Percentiles rank a stretch among this genome's conserved stretches.
Conservation (phyloP, 2,329 filamentous ascomycete genomes). For the Fusarium sp. region DNA sequence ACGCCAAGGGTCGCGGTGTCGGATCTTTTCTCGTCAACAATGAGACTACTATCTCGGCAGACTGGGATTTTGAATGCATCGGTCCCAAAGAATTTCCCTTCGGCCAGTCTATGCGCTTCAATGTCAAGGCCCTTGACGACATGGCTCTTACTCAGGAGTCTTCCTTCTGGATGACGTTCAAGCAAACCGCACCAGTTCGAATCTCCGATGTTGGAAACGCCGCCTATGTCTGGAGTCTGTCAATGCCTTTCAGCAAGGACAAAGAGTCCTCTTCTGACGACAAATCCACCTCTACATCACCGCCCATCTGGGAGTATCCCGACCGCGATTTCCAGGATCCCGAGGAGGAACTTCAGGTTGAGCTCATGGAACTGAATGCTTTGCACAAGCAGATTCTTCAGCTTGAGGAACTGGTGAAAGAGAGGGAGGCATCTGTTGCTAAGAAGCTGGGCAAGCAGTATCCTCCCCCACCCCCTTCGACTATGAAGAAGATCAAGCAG, state of each 20-base stretch:
- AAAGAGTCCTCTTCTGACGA: not conserved
- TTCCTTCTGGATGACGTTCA: conserved; percentile 59
- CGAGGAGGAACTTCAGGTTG: conserved; percentile 52
- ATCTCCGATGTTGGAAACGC: conserved; percentile 58
- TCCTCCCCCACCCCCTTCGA: conserved; percentile 41
- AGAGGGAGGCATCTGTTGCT: conserved; percentile 56
- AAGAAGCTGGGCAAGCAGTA: conserved; percentile 49
- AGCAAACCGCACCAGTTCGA: conserved; percentile 57
- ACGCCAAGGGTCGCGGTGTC: conserved; percentile 54
- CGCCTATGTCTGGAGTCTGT: conserved; percentile 44
- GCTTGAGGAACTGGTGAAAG: conserved; percentile 56
- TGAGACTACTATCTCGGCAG: conserved; percentile 55
- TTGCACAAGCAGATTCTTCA: conserved; percentile 56
- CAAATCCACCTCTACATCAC: conserved; percentile 6
- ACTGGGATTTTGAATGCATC: conserved; percentile 61
- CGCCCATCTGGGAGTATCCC: conserved; percentile 24
- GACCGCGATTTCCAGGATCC: conserved; percentile 44
- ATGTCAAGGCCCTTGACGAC: conserved; percentile 57
- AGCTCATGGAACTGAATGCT: conserved; percentile 59
- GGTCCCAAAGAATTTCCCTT: conserved; percentile 53
- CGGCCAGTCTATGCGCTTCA: conserved; percentile 59
- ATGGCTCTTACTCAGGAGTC: conserved; percentile 51
- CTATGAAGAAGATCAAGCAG: conserved; percentile 31
- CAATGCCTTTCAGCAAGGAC: conserved; percentile 42
- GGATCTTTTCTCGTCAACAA: conserved; percentile 56